phyloP scores from a whole-genome alignment of 306 rosid species.

The cucumber (Cucumis sativus) region Cucumber_9930_V3 NC_026659.2:8891001-8891500 shows the following conservation, averaged over 20 bases:
- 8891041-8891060: too few relatives aligned
- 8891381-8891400: constrained; percentile 8
- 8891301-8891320: neutral
- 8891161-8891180: neutral
- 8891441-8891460: constrained; percentile 7
- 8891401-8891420: constrained; percentile 4
- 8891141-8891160: neutral
- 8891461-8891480: neutral
- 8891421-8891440: constrained; percentile 5
- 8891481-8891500: neutral
- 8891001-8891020: too few relatives aligned
- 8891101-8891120: neutral
- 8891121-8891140: neutral
- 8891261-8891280: neutral
- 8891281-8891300: neutral
- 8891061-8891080: too few relatives aligned
- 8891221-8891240: neutral
- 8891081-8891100: too few relatives aligned
- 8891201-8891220: neutral
- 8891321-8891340: neutral
- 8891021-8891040: too few relatives aligned
- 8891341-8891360: neutral
- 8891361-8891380: neutral
- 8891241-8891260: neutral
- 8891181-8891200: neutral